Conservation (phyloP, 2,329 filamentous ascomycete genomes). For the Xylaria arbuscula region DNA sequence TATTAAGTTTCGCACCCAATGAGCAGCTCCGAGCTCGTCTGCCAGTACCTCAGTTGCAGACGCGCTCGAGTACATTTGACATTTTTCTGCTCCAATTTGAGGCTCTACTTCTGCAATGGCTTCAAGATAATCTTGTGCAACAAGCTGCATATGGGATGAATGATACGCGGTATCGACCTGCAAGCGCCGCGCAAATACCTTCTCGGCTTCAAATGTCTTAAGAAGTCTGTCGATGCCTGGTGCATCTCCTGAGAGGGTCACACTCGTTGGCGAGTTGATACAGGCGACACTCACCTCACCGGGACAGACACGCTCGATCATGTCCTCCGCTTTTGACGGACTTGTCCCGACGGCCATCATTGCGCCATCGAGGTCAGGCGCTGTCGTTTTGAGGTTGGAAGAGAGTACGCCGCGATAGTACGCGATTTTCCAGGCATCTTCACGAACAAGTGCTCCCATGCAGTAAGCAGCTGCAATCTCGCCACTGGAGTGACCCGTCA, state of each 20-base stretch:
- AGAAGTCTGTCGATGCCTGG: conserved; percentile 33
- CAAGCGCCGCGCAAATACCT: conserved; percentile 38
- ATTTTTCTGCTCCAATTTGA: background rate
- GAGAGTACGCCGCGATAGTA: conserved; percentile 50
- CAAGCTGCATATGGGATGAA: conserved; percentile 49
- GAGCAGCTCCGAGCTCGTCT: conserved; percentile 37
- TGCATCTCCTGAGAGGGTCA: conserved; percentile 43
- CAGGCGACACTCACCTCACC: conserved; percentile 26
- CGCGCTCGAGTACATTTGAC: conserved; percentile 28
- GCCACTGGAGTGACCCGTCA: conserved; percentile 28
- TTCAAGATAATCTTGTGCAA: conserved; percentile 43
- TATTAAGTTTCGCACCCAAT: conserved; percentile 49
- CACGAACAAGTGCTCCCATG: conserved; percentile 42
- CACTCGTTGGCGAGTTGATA: conserved; percentile 39
- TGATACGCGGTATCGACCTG: conserved; percentile 42
- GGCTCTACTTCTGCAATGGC: conserved; percentile 15
- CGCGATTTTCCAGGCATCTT: conserved; percentile 50
- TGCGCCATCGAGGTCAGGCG: conserved; percentile 21
- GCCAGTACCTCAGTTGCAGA: conserved; percentile 10
- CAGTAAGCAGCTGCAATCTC: conserved; percentile 30
- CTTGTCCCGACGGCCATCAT: background rate
- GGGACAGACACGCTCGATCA: too few relatives aligned
- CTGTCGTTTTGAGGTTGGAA: conserved; percentile 11
- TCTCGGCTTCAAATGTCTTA: conserved; percentile 18
- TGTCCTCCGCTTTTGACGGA: too few relatives aligned